phyloP scores from a whole-genome alignment of 2,329 filamentous ascomycete species.

The Aspergillus udagawae region DNA sequence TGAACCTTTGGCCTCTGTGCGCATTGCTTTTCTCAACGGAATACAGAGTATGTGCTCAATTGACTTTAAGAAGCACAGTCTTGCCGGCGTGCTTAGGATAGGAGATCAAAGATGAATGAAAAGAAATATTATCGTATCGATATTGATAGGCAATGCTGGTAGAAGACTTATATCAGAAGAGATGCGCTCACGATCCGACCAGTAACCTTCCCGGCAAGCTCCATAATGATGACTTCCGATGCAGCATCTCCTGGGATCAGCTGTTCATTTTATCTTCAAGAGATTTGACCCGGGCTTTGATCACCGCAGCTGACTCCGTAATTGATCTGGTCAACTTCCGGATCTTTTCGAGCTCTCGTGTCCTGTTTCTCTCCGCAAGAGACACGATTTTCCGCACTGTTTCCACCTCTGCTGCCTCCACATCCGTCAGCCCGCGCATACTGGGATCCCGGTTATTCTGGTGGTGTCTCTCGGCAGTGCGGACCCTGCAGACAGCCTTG shows the following conservation, averaged over 20 bases:
- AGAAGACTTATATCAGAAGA: background rate
- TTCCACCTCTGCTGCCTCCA: constrained; percentile 20
- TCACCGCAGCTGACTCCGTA: constrained; percentile 7
- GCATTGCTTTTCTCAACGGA: background rate
- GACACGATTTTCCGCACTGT: constrained; percentile 15
- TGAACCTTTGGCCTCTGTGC: background rate
- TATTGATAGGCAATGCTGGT: background rate
- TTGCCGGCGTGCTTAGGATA: background rate
- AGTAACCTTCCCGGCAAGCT: background rate
- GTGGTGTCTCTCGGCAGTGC: constrained; percentile 13
- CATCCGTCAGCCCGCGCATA: constrained; percentile 8
- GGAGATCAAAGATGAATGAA: background rate
- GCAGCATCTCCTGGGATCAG: background rate
- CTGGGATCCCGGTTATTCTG: constrained; percentile 4
- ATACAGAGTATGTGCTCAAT: background rate
- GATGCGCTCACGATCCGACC: background rate
- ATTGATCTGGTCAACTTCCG: constrained; percentile 13
- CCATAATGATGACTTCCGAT: background rate
- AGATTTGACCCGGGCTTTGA: constrained; percentile 11
- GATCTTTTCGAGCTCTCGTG: constrained; percentile 17
- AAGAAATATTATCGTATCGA: background rate
- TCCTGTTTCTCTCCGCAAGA: constrained; percentile 16
- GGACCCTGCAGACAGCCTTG: constrained; percentile 20
- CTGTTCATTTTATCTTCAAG: constrained; percentile 2
- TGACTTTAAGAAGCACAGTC: background rate